A percentile compares a stretch with the other conserved stretches of the same genome.
Evolutionary conservation across 208 protist genomes (phyloP).

Genomic region (Acanthamoeba sp.): DNA sequence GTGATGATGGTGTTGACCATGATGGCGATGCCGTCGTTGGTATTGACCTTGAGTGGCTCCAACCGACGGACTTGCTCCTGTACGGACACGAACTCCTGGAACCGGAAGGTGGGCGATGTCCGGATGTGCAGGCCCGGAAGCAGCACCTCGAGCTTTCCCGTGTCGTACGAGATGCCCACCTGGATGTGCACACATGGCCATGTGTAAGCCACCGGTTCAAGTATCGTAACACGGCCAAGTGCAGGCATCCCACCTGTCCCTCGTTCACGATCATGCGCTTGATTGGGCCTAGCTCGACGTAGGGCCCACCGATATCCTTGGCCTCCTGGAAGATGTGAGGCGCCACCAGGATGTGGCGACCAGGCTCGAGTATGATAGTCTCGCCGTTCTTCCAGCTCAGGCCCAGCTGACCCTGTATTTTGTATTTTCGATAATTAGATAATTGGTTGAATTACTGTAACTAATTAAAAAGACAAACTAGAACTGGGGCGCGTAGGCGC

Average conservation of each 20-base stretch:
- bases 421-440: no score
- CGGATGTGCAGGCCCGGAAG: background rate
- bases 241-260: background rate
- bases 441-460: no score
- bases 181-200: background rate
- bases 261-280: conserved; percentile 21
- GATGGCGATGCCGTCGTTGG: conserved; percentile 42
- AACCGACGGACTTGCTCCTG: conserved; percentile 13
- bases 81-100: conserved; percentile 25
- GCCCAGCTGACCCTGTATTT: conserved; percentile 7
- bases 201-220: background rate
- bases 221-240: background rate
- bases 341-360: background rate
- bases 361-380: background rate
- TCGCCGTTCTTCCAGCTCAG: conserved; percentile 37
- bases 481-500: background rate
- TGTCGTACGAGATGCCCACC: conserved; percentile 30
- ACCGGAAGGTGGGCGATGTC: background rate
- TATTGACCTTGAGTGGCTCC: conserved; percentile 34
- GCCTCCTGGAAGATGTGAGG: background rate
- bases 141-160: conserved; percentile 13
- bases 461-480: no score
- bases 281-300: background rate
- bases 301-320: background rate
- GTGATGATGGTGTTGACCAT: conserved; percentile 26